Percentiles rank a stretch among this genome's conserved stretches.
These are phyloP conservation scores for Secale cereale DNA, from an alignment of 176 grass and related monocot species.

Conservation along the genomic window DNA sequence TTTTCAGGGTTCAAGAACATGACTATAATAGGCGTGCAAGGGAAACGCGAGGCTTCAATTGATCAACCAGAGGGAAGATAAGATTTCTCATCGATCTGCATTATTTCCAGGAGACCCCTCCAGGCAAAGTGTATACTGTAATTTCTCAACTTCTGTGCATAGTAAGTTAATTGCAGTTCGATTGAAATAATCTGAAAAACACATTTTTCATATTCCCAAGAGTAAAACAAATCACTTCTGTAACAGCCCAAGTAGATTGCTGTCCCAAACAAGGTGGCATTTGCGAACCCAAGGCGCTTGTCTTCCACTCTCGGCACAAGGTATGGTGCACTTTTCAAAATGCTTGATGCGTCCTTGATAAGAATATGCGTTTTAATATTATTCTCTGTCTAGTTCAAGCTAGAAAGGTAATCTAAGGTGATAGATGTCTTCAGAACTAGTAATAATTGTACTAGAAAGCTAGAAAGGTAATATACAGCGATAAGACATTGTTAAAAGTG, in stretches of 20 bases:
- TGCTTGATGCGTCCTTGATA: background rate
- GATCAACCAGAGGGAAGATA: slow-evolving; percentile 67
- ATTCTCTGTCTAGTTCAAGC: background rate
- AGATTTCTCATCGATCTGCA: slow-evolving; percentile 62
- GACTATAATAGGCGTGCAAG: slow-evolving; percentile 41
- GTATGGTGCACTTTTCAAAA: slow-evolving; percentile 20
- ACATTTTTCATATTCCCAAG: background rate
- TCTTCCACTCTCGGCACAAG: slow-evolving; percentile 53
- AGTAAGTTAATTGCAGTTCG: background rate
- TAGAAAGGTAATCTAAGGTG: background rate
- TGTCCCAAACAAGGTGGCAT: slow-evolving; percentile 43
- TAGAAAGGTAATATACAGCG: too few species aligned
- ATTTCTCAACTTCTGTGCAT: background rate
- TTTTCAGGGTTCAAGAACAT: slow-evolving; percentile 50
- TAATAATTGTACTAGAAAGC: slow-evolving; percentile 41
- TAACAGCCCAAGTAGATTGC: slow-evolving; percentile 58
- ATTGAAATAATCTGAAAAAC: background rate
- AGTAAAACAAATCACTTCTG: background rate
- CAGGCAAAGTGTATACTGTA: slow-evolving; percentile 32
- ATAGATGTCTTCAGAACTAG: background rate
- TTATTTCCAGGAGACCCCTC: slow-evolving; percentile 66
- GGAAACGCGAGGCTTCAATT: slow-evolving; percentile 59
- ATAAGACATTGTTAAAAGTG: slow-evolving; percentile 20
- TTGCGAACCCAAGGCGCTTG: slow-evolving; percentile 48
- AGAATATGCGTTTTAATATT: background rate